Percentiles rank a stretch among this genome's conserved stretches.
Conservation (phyloP, 2,329 filamentous ascomycete species). For the Trichoderma atroviride region DNA sequence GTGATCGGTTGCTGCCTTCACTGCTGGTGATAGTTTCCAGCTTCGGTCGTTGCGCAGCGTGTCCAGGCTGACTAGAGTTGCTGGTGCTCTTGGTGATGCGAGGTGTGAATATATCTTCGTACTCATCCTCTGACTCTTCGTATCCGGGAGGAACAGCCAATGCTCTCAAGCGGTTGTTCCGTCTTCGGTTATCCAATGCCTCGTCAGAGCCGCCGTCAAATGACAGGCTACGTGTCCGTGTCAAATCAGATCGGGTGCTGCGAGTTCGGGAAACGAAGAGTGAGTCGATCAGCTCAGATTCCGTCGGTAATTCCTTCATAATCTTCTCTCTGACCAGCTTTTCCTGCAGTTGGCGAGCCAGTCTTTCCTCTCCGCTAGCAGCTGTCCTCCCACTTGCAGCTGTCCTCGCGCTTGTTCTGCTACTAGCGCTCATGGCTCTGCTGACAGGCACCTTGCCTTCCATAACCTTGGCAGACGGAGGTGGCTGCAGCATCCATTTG, state of each 20-base stretch:
- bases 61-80: slow-evolving; percentile 36
- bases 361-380: slow-evolving; percentile 38
- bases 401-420: slow-evolving; percentile 51
- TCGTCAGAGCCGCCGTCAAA: slow-evolving; percentile 44
- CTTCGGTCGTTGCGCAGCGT: slow-evolving; percentile 47
- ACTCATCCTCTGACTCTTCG: slow-evolving; percentile 41
- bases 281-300: slow-evolving; percentile 49
- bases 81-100: slow-evolving; percentile 34
- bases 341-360: slow-evolving; percentile 50
- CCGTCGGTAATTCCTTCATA: slow-evolving; percentile 47
- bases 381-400: slow-evolving; percentile 39
- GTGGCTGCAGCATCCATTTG: slow-evolving; percentile 90
- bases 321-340: slow-evolving; percentile 52
- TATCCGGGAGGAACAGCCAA: slow-evolving; percentile 37
- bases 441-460: slow-evolving; percentile 76
- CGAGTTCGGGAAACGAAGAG: slow-evolving; percentile 41
- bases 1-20: slow-evolving; percentile 36
- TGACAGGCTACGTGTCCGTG: slow-evolving; percentile 44
- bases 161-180: slow-evolving; percentile 34
- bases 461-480: slow-evolving; percentile 89
- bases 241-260: slow-evolving; percentile 38
- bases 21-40: slow-evolving; percentile 53
- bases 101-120: slow-evolving; percentile 35
- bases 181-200: slow-evolving; percentile 36
- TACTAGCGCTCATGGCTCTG: slow-evolving; percentile 61